Conservation (phyloP, 2,329 filamentous ascomycete genomes). For the Trichoderma arundinaceum region DNA sequence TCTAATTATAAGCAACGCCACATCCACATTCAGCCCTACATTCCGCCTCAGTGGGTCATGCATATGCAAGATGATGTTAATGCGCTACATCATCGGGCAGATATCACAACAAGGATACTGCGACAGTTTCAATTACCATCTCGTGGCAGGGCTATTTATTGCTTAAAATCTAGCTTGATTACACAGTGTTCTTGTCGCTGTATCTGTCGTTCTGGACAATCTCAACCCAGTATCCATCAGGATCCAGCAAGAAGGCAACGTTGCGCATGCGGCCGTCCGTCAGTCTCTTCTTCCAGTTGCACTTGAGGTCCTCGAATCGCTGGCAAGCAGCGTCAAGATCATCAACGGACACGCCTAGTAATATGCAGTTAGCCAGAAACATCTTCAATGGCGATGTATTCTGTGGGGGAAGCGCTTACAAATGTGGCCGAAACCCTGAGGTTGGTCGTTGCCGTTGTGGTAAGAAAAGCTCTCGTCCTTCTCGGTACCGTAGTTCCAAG, state of each 20-base stretch:
- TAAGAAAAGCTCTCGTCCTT: slow-evolving; percentile 84
- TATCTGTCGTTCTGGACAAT: slow-evolving; percentile 79
- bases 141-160: not conserved
- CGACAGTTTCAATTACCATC: too few species aligned
- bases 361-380: slow-evolving; percentile 33
- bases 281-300: slow-evolving; percentile 93
- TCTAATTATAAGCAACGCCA: too few species aligned
- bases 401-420: slow-evolving; percentile 57
- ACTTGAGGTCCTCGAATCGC: slow-evolving; percentile 80
- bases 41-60: not conserved
- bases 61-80: not conserved
- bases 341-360: slow-evolving; percentile 77
- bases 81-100: not conserved
- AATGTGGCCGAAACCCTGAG: slow-evolving; percentile 93
- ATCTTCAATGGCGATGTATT: not conserved
- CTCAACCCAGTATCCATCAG: slow-evolving; percentile 85
- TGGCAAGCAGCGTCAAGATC: slow-evolving; percentile 86
- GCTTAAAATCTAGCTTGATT: not conserved
- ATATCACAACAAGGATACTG: not conserved
- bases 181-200: slow-evolving; percentile 50
- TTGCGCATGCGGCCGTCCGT: slow-evolving; percentile 94
- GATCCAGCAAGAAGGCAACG: slow-evolving; percentile 88
- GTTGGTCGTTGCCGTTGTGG: slow-evolving; percentile 89
- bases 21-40: not conserved
- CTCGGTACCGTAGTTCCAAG: slow-evolving; percentile 84